Evolutionary conservation across 2,329 filamentous ascomycete species (phyloP).

Genomic region (Ascochyta viciae-villosae): DNA sequence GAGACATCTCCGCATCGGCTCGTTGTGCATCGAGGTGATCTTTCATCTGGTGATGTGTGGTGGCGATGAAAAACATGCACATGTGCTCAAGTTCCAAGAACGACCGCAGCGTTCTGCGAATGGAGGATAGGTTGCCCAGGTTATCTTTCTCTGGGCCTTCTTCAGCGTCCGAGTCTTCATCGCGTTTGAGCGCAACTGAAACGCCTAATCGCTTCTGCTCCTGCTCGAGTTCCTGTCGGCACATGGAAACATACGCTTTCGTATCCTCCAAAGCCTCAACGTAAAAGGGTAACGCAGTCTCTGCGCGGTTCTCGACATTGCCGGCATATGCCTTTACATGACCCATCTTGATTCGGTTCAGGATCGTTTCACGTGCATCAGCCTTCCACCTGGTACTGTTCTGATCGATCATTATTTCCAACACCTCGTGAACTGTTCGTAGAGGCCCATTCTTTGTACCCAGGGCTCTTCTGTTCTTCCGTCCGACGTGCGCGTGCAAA

Average conservation of each 20-base stretch:
- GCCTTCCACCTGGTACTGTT: conserved; percentile 71
- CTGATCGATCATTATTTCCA: conserved; percentile 90
- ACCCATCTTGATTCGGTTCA: conserved; percentile 70
- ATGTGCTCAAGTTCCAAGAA: conserved; percentile 83
- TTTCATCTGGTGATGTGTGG: conserved; percentile 84
- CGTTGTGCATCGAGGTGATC: conserved; percentile 68
- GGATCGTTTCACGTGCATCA: conserved; percentile 72
- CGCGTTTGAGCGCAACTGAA: conserved; percentile 35
- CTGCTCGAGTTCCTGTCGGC: conserved; percentile 65
- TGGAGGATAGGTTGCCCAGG: conserved; percentile 60
- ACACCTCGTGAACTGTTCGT: conserved; percentile 82
- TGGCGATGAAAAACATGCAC: conserved; percentile 84
- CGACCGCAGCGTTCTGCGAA: conserved; percentile 71
- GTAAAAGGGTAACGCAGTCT: conserved; percentile 76
- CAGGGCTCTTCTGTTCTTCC: conserved; percentile 68
- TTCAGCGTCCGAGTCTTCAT: conserved; percentile 45
- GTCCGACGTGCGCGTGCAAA: conserved; percentile 82
- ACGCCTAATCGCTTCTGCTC: conserved; percentile 54
- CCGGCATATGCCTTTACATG: conserved; percentile 81
- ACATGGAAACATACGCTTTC: conserved; percentile 65
- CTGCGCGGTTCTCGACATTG: conserved; percentile 58
- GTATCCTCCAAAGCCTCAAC: conserved; percentile 54
- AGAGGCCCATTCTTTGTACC: conserved; percentile 70
- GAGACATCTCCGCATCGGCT: conserved; percentile 71
- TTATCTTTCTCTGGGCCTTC: conserved; percentile 50